phyloP scores from a whole-genome alignment of 805 yeast species.

The Hanseniaspora lachancei region DNA sequence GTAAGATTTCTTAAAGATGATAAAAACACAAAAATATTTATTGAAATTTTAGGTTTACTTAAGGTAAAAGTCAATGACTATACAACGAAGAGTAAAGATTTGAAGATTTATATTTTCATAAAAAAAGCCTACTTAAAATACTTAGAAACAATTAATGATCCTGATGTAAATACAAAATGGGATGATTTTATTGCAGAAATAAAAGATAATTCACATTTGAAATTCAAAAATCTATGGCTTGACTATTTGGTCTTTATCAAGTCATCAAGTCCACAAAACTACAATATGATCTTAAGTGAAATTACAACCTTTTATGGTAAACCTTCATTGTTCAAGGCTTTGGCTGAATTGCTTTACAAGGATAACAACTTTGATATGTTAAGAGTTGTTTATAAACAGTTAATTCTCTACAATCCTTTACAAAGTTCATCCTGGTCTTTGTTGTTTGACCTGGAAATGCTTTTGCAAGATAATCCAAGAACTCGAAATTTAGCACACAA shows the following conservation, averaged over 20 bases:
- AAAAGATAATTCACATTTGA: conserved; percentile 30
- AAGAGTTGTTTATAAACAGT: conserved; percentile 55
- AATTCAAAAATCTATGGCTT: conserved; percentile 66
- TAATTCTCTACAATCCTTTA: conserved; percentile 26
- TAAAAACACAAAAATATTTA: conserved; percentile 26
- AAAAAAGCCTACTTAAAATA: conserved; percentile 57
- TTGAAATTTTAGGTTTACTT: conserved; percentile 31
- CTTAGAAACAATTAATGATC: conserved; percentile 37
- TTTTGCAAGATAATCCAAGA: conserved; percentile 55
- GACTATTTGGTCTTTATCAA: conserved; percentile 53
- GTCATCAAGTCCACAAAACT: neutral
- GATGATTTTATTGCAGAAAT: conserved; percentile 45
- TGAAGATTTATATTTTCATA: conserved; percentile 59
- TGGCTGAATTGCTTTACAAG: conserved; percentile 52
- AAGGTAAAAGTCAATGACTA: conserved; percentile 27
- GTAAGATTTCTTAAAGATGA: conserved; percentile 36
- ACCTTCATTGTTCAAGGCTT: conserved; percentile 43
- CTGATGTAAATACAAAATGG: conserved; percentile 35
- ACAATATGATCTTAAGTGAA: conserved; percentile 18
- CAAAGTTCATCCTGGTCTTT: conserved; percentile 37
- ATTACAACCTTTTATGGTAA: conserved; percentile 55
- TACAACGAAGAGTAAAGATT: conserved; percentile 30
- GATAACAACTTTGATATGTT: conserved; percentile 73
- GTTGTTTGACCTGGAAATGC: conserved; percentile 56
- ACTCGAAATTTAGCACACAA: conserved; percentile 49